These are phyloP conservation scores for Sonneratia caseolaris DNA, from an alignment of 345 rosid species.

Conservation along the genomic window DNA sequence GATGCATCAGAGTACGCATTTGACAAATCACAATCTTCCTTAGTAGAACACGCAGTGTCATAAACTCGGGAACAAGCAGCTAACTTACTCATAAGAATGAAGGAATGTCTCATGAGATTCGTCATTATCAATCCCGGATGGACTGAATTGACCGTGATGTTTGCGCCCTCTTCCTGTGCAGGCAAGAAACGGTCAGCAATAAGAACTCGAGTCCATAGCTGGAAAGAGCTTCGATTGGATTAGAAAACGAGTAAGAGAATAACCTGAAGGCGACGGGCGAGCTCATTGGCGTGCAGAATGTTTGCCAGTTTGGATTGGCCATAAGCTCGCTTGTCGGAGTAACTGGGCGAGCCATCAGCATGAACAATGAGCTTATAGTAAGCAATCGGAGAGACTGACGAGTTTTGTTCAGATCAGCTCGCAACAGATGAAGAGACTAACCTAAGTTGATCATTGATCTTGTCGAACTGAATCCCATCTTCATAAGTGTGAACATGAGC, in stretches of 20 bases:
- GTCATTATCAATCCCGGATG: constrained; percentile 97
- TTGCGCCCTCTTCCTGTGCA: constrained; percentile 64
- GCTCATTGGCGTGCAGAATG: constrained; percentile 77
- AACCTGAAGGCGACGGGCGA: constrained; percentile 78
- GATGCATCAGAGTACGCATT: not conserved
- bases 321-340: constrained; percentile 76
- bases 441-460: constrained; percentile 40
- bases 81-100: constrained; percentile 54
- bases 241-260: not conserved
- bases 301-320: constrained; percentile 94
- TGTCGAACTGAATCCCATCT: constrained; percentile 49
- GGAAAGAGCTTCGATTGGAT: not conserved
- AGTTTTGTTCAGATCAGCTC: not conserved
- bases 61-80: not conserved
- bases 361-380: not conserved
- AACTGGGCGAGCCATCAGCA: constrained; percentile 26
- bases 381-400: too few relatives aligned
- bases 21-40: not conserved
- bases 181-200: not conserved
- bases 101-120: constrained; percentile 57
- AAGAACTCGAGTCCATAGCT: not conserved
- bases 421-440: constrained; percentile 8
- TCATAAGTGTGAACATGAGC: constrained; percentile 63
- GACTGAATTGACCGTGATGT: constrained; percentile 74
- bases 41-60: not conserved